Base-by-base conservation (phyloP, 805 yeast species). In the Kregervanrija pseudodelftensis region DNA sequence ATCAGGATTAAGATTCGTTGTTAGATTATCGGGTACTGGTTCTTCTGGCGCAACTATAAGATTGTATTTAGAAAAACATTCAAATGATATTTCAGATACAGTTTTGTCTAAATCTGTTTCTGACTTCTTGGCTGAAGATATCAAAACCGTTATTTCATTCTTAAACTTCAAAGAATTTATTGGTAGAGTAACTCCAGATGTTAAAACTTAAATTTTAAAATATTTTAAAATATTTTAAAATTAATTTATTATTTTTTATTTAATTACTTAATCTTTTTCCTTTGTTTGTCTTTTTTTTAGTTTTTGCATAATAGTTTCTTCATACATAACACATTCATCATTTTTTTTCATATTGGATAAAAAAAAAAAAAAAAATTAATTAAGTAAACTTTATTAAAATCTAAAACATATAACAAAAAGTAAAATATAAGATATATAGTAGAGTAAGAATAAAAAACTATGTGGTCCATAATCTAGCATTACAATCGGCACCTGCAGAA, bases 41-140 rank as follows among this genome's bases (percentile, higher is more conserved):
- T 89, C 97, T 2, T 82, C 95, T 2, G 99, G 99, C 40, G 98
- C 99, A 15, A 91, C 99, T 5, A 89, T 93, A 48, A 79, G 99
- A 65, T 73, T 91, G 54, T 91, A 91, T 68, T 69, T 91, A 60
- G 98, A 91, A 67, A 83, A 82, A 65, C 88, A 85, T 68, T 79
- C 85, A 22, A 55, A 64, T 39, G 93, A 87, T 58, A 57, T 65
- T 41, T 50, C 76, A 14, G 73, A 72, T 36, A 77, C 74, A 57
- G 61, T 53, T 9, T 53, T 68, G 49, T 57, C 56, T 7, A 51
- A 64, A 52, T 64, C 70, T 39, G 91, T 89, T 11, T 84, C 84
- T 54, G 81, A 80, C 39, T 91, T 70, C 66, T 74, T 91, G 59
- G 70, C 69, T 43, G 64, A 71, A 4, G 87, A 83, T 55, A 77